phyloP scores from a whole-genome alignment of 805 yeast genomes.

The Lipomyces lipofer region DNA sequence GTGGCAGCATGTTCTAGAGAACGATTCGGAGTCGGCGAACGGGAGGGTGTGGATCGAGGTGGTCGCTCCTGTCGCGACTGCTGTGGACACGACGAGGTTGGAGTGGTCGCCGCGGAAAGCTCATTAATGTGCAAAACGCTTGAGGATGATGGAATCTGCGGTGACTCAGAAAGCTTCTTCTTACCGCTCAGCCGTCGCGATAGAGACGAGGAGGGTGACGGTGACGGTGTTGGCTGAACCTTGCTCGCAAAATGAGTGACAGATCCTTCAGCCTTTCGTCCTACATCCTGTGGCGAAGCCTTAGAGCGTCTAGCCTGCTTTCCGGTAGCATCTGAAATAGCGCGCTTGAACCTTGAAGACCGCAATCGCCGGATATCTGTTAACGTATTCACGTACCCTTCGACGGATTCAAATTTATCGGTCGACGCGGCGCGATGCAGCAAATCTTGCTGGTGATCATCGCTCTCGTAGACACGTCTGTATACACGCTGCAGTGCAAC shows the following conservation, averaged over 20 bases:
- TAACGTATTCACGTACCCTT: conserved; percentile 61
- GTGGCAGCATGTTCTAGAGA: background rate
- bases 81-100: background rate
- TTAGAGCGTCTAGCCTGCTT: conserved; percentile 64
- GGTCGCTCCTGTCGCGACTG: background rate
- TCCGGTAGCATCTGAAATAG: conserved; percentile 47
- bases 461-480: conserved; percentile 13
- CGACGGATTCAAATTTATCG: conserved; percentile 27
- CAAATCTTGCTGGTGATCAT: conserved; percentile 10
- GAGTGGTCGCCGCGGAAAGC: background rate
- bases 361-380: conserved; percentile 75
- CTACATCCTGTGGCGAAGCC: too few species aligned
- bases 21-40: background rate
- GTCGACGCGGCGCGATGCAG: conserved; percentile 16
- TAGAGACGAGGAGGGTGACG: background rate
- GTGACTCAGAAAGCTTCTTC: background rate
- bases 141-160: background rate
- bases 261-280: too few species aligned
- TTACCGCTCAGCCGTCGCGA: background rate
- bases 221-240: background rate
- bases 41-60: background rate
- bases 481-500: conserved; percentile 73
- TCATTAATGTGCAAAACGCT: background rate
- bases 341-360: conserved; percentile 64
- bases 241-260: conserved; percentile 40